Evolutionary conservation across 352 stramenopile genomes (phyloP).

Genomic region (Phytophthora palmivora): DNA sequence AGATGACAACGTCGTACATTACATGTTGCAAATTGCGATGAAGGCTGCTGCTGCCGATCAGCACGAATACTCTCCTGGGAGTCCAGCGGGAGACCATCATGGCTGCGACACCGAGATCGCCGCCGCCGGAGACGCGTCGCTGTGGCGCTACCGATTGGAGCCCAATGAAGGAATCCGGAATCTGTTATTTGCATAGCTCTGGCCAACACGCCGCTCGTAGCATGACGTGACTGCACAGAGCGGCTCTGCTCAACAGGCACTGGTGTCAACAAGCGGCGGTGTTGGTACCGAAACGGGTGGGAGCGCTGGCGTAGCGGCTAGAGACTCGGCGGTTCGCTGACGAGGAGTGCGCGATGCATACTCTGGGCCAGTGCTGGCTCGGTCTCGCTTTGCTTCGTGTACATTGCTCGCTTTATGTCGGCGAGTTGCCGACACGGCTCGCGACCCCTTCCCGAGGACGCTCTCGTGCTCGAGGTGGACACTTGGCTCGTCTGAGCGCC

Average conservation of each 20-base stretch:
- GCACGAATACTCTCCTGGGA: too few species aligned
- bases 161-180: slow-evolving; percentile 16
- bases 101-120: slow-evolving; percentile 21
- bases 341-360: slow-evolving; percentile 21
- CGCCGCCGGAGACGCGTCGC: slow-evolving; percentile 6
- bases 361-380: too few species aligned
- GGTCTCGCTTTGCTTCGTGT: slow-evolving; percentile 15
- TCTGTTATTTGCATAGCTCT: slow-evolving; percentile 44
- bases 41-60: too few species aligned
- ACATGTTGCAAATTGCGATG: too few species aligned
- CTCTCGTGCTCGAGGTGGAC: slow-evolving; percentile 22
- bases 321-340: slow-evolving; percentile 29
- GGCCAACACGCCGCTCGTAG: slow-evolving; percentile 16
- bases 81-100: slow-evolving; percentile 12
- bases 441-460: slow-evolving; percentile 9
- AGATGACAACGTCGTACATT: slow-evolving; percentile 2
- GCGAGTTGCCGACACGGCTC: slow-evolving; percentile 10
- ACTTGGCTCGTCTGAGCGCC: slow-evolving; percentile 25
- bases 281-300: slow-evolving; percentile 29
- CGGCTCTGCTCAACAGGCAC: slow-evolving; percentile 25
- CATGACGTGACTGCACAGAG: slow-evolving; percentile 24
- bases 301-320: slow-evolving; percentile 29
- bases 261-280: slow-evolving; percentile 35
- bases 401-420: slow-evolving; percentile 24
- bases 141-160: slow-evolving; percentile 18